Conservation (phyloP, 257 asterid species). For the Solanum microdontum region DNA sequence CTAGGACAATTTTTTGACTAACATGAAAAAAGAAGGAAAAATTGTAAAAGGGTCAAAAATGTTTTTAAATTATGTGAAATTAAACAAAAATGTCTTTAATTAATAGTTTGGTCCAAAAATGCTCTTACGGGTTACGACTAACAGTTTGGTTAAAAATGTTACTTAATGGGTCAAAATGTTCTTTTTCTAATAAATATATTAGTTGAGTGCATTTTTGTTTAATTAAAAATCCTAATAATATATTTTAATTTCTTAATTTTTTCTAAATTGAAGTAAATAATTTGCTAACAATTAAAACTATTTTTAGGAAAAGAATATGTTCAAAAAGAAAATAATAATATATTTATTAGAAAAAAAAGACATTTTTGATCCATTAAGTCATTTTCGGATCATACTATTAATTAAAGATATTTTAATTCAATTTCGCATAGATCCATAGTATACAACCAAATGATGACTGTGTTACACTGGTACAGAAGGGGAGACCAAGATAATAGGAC, state of each 20-base stretch:
- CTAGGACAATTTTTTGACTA: neutral
- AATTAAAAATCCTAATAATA: neutral
- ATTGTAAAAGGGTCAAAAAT: no score
- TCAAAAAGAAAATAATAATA: no score
- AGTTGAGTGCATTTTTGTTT: neutral
- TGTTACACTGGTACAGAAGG: neutral
- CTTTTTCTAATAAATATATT: neutral
- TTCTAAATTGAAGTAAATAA: neutral
- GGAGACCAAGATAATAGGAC: conserved; percentile 5
- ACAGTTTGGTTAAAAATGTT: neutral
- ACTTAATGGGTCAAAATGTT: neutral
- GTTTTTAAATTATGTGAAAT: neutral
- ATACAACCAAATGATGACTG: conserved; percentile 7
- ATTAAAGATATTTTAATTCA: no score
- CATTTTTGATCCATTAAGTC: no score
- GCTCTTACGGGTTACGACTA: neutral
- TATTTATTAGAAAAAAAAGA: no score
- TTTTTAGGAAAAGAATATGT: neutral
- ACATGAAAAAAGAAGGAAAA: neutral
- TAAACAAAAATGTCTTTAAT: neutral
- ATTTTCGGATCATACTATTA: no score
- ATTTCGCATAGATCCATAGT: neutral
- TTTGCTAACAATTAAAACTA: no score
- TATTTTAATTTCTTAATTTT: no score
- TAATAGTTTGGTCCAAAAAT: neutral